Evolutionary conservation across 192 early-diverging fungal genomes (phyloP).

Genomic region (Backusella tuberculispora): DNA sequence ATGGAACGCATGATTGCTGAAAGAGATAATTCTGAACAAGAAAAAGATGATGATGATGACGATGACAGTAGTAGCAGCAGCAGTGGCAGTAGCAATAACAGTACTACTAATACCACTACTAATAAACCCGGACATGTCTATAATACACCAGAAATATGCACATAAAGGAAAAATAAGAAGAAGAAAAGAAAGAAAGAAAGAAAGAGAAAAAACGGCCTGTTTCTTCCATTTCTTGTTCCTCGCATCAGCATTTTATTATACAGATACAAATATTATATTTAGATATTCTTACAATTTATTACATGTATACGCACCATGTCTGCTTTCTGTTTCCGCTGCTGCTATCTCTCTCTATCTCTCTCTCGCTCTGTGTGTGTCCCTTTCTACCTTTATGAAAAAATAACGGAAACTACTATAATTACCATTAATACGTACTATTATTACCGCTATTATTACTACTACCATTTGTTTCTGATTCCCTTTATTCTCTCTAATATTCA

Average conservation of each 20-base stretch:
- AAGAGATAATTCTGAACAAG: constrained; percentile 17
- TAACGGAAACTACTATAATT: too few species aligned
- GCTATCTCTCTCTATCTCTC: not conserved
- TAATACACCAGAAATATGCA: constrained; percentile 19
- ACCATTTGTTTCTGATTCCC: not conserved
- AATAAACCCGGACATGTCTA: constrained; percentile 4
- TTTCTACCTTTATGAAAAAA: too few species aligned
- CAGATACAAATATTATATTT: too few species aligned
- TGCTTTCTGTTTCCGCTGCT: not conserved
- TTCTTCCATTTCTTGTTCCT: not conserved
- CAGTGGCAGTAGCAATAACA: too few species aligned
- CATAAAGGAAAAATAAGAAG: constrained; percentile 1
- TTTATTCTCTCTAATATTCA: not conserved
- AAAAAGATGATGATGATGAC: not conserved
- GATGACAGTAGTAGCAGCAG: not conserved
- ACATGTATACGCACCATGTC: not conserved
- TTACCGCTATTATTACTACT: not conserved
- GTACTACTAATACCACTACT: too few species aligned
- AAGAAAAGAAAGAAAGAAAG: constrained; percentile 12
- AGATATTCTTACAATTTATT: not conserved
- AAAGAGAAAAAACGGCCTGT: not conserved
- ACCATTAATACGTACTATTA: too few species aligned
- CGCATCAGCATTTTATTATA: not conserved
- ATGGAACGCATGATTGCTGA: constrained; percentile 30
- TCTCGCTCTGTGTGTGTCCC: not conserved